Evolutionary conservation across 1,284 basidiomycete genomes (phyloP), one percentile per base, ranked within the genome.

Genomic region (Tylopilus sp.): DNA sequence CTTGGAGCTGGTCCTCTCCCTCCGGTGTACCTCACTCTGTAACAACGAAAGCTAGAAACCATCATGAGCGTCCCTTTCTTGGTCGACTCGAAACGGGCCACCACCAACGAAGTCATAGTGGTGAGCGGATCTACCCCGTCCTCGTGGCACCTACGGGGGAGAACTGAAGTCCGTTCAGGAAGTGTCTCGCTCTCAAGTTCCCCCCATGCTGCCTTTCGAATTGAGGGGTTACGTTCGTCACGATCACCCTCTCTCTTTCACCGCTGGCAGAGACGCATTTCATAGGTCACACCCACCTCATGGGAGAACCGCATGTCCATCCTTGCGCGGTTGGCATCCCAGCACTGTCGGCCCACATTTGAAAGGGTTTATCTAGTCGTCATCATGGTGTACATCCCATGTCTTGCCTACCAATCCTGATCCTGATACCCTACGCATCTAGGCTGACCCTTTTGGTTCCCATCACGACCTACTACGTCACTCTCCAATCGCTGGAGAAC

Each of bases 261-360:
- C 4, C 6, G 10, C 28, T 28, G 31, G 3, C 4, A 12, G n/a
- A 11, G 18, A 41, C 48, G 18, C 35, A 8, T 21, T 18, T 28
- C 19, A 26, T 33, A 80, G 78, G 67, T 79, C 49, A 63, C 70
- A 5, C 62, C 67, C 3, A 74, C 74, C 40, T 68, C 68, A 11
- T 81, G 79, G 77, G 67, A 66, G 31, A 58, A 60, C 13, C 71
- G 79, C 36, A 49, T 78, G 35, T 64, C 70, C 16, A 59, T 66
- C 8, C 67, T 81, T 39, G 62, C 66, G 9, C 62, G 62, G 18
- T 59, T 72, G 21, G 69, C 72, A 11, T 68, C 70, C 11, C 71
- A 67, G 12, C 79, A 75, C 57, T 67, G 73, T 55, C 73, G 73
- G 48, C 75, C 75, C 13, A 52, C 63, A 16, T 67, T 81, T 51